phyloP scores from a whole-genome alignment of 163 green algal species.

The Scenedesmus sp. region DNA sequence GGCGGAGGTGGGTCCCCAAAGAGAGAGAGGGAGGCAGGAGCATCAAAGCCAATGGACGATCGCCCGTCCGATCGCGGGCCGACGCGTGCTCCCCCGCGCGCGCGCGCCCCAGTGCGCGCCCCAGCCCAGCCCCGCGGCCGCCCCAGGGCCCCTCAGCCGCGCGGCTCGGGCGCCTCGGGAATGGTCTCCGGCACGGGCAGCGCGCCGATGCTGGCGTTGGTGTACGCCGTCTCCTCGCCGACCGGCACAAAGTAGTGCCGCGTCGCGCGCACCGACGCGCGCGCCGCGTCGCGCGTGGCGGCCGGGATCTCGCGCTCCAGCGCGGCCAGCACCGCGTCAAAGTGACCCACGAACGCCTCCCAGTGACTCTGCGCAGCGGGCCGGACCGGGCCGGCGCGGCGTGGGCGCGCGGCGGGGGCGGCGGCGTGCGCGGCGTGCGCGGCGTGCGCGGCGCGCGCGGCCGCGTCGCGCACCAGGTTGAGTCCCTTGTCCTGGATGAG shows the following conservation, averaged over 20 bases:
- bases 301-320: slow-evolving; percentile 32
- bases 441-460: too few species aligned
- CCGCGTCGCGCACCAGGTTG: slow-evolving; percentile 11
- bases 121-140: too few species aligned
- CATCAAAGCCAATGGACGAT: too few species aligned
- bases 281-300: slow-evolving; percentile 26
- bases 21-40: too few species aligned
- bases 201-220: slow-evolving; percentile 3
- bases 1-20: too few species aligned
- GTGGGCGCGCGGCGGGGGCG: too few species aligned
- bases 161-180: too few species aligned
- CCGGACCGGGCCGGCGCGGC: background rate
- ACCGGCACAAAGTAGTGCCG: slow-evolving; percentile 44
- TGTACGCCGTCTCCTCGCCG: slow-evolving; percentile 35
- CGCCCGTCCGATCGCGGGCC: too few species aligned
- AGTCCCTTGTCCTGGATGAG: slow-evolving; percentile 43
- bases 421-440: too few species aligned
- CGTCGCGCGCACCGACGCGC: slow-evolving; percentile 2
- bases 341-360: slow-evolving; percentile 34
- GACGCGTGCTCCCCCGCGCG: too few species aligned
- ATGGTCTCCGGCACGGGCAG: background rate
- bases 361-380: slow-evolving; percentile 24
- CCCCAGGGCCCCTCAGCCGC: too few species aligned
- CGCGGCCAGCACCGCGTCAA: slow-evolving; percentile 25
- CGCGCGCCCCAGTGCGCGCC: too few species aligned